Evolutionary conservation across 257 asterid species (phyloP), one percentile per base, ranked within the genome.

Genomic region (Verbascum thapsus): DNA sequence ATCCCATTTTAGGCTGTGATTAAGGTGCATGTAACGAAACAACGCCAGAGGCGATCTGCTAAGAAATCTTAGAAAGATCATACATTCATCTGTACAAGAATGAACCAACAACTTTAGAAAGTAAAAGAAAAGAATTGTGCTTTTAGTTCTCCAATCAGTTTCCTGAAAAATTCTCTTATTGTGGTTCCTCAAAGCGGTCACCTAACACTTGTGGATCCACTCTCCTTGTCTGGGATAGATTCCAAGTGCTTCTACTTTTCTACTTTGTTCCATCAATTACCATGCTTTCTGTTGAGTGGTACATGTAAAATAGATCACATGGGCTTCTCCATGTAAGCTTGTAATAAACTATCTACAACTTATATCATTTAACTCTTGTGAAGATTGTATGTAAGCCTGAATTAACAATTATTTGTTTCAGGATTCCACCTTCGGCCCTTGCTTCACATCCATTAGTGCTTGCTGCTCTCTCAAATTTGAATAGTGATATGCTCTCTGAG

Each of bases 391-490:
- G 40, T 53, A 61, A 64, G 53, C 48, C 53, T 77, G n/a, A 63
- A 66, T 63, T 17, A 20, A 47, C 53, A 44, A 44, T 69, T 73
- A 44, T 69, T 73, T 73, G 58, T 83, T 83, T 74, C 95, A 92
- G 99, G 94, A 78, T 92, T 55, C 95, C 96, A 47, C 94, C 95
- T 68, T 80, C 94, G 67, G 73, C 78, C 22, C 96, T 92, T 75
- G 92, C 97, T 68, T 82, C 96, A 47, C 95, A 92, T 76, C 95
- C 89, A 38, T 74, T 92, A 70, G 97, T 89, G 77, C 90, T 79
- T 63, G 78, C 94, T 45, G 95, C 97, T 76, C 88, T 92, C 77
- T 80, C 97, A 76, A 85, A 91, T 83, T 83, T 92, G 95, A 80
- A 73, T 48, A 80, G 83, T 68, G 96, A 89, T 34, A 71, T 85